Percentiles rank a stretch among this genome's conserved stretches.
These are phyloP conservation scores for Pseudocercospora macadamiae DNA, from an alignment of 2,329 filamentous ascomycete genomes.

Conservation along the genomic window DNA sequence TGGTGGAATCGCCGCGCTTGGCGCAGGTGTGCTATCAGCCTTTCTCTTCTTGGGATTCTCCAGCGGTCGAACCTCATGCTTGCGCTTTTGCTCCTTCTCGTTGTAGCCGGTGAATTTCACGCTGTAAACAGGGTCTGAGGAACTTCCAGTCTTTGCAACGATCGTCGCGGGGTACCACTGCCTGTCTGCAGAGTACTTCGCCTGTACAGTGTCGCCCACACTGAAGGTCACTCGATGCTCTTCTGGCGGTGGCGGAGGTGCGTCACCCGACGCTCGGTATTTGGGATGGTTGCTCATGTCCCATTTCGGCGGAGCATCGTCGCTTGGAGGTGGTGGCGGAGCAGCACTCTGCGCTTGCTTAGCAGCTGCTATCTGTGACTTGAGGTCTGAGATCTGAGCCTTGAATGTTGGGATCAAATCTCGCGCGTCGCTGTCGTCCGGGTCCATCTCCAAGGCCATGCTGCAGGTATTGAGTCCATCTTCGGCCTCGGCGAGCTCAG, in stretches of 20 bases:
- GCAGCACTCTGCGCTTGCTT: conserved; percentile 43
- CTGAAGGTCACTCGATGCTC: conserved; percentile 63
- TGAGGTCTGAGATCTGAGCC: conserved; percentile 76
- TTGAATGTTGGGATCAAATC: conserved; percentile 79
- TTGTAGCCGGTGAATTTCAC: conserved; percentile 92
- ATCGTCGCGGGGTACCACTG: conserved; percentile 91
- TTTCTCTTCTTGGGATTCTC: conserved; percentile 66
- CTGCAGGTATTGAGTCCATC: conserved; percentile 33
- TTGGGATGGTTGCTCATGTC: conserved; percentile 68
- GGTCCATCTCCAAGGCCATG: conserved; percentile 53
- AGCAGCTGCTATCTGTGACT: conserved; percentile 79
- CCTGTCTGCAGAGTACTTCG: conserved; percentile 92
- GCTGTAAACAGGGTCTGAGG: conserved; percentile 86
- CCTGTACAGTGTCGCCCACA: conserved; percentile 87
- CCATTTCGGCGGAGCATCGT: conserved; percentile 26
- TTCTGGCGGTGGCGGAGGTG: conserved; percentile 41
- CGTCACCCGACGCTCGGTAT: conserved; percentile 46
- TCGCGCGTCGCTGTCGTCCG: conserved; percentile 76
- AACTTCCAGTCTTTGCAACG: conserved; percentile 88
- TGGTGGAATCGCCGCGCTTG: conserved; percentile 36
- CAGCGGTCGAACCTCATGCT: conserved; percentile 81
- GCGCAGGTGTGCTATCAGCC: conserved; percentile 70
- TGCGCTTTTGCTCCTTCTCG: conserved; percentile 75
- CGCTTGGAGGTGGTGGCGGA: conserved; percentile 31
- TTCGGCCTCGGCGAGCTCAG: conserved; percentile 67